phyloP scores from a whole-genome alignment of 768 basidiomycete species.

The Mrakia blollopis region DNA sequence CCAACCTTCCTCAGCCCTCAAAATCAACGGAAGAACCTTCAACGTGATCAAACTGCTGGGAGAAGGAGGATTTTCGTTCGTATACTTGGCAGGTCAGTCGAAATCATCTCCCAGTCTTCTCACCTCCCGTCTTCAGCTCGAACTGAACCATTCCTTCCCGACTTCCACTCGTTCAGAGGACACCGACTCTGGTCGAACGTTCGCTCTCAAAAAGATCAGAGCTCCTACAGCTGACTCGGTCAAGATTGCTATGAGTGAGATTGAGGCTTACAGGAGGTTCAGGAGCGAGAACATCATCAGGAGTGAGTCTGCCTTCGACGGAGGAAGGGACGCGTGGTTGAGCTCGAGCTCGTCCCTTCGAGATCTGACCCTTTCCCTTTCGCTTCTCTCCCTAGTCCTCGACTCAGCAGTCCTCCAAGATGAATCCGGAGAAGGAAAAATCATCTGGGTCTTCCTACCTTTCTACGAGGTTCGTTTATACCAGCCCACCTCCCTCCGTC shows the following conservation, averaged over 20 bases:
- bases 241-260: constrained; percentile 55
- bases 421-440: constrained; percentile 84
- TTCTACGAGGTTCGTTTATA: constrained; percentile 65
- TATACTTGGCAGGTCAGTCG: constrained; percentile 36
- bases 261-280: constrained; percentile 88
- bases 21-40: constrained; percentile 94
- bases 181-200: constrained; percentile 60
- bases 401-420: constrained; percentile 94
- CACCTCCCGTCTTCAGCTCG: background rate
- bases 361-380: background rate
- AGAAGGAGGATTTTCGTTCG: constrained; percentile 59
- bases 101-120: background rate
- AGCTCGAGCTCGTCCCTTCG: background rate
- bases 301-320: constrained; percentile 38
- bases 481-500: constrained; percentile 31
- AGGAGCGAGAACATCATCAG: constrained; percentile 97
- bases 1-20: constrained; percentile 26
- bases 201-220: constrained; percentile 90
- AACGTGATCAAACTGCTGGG: constrained; percentile 88
- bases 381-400: background rate
- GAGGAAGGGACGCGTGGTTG: no score
- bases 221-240: constrained; percentile 89
- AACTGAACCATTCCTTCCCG: background rate
- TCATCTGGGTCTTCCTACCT: constrained; percentile 93
- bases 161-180: constrained; percentile 41